Evolutionary conservation across 2,329 filamentous ascomycete genomes (phyloP).

Genomic region (Alternaria consortialis): DNA sequence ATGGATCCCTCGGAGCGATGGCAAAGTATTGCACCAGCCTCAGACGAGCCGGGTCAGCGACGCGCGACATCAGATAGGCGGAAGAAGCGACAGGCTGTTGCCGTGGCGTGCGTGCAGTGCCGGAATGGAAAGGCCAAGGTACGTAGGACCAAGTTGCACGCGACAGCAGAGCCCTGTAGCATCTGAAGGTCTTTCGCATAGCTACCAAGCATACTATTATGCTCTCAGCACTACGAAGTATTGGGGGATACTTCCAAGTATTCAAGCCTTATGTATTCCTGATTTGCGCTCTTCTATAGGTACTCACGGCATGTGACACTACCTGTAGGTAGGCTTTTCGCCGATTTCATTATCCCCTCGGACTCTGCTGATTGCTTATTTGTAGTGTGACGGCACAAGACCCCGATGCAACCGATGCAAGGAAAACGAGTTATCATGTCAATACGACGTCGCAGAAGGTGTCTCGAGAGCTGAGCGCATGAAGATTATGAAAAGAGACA

Average conservation of each 20-base stretch:
- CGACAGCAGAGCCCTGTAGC: slow-evolving; percentile 2
- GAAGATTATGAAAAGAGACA: slow-evolving; percentile 35
- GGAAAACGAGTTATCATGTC: slow-evolving; percentile 29
- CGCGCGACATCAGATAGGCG: slow-evolving; percentile 25
- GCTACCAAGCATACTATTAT: not conserved
- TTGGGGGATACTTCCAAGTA: not conserved
- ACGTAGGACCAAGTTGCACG: slow-evolving; percentile 14
- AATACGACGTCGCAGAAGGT: slow-evolving; percentile 37
- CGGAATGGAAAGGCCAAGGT: slow-evolving; percentile 38
- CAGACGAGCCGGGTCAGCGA: slow-evolving; percentile 33
- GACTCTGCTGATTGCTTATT: not conserved
- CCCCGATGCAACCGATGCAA: slow-evolving; percentile 33
- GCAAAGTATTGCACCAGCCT: slow-evolving; percentile 36
- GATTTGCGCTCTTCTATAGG: slow-evolving; percentile 11
- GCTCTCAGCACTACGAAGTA: slow-evolving; percentile 1
- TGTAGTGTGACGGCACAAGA: slow-evolving; percentile 34
- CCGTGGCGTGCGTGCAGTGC: slow-evolving; percentile 36
- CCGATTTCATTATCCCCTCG: not conserved
- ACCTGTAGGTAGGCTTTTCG: slow-evolving; percentile 14
- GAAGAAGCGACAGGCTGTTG: slow-evolving; percentile 32
- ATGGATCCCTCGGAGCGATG: slow-evolving; percentile 37
- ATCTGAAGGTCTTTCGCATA: slow-evolving; percentile 3
- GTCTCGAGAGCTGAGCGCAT: slow-evolving; percentile 37
- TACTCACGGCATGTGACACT: slow-evolving; percentile 15
- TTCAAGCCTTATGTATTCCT: not conserved